These are phyloP conservation scores for Apiotrichum akiyoshidainum DNA, from an alignment of 1,284 basidiomycete genomes.

Conservation along the genomic window DNA sequence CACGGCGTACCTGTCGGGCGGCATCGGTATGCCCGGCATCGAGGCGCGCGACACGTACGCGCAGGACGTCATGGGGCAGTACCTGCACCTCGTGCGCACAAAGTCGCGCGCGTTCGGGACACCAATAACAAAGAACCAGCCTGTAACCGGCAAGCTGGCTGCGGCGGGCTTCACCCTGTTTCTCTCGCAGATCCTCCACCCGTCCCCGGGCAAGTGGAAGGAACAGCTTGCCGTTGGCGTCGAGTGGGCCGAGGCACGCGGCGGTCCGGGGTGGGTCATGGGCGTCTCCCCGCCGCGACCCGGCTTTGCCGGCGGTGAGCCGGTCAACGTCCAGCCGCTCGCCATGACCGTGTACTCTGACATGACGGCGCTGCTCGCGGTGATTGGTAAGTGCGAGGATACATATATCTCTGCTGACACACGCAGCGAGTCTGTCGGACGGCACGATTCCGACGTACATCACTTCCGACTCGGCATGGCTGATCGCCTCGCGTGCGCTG, in stretches of 20 bases:
- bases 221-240: constrained; percentile 8
- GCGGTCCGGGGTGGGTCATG: constrained; percentile 8
- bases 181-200: constrained; percentile 5
- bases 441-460: constrained; percentile 6
- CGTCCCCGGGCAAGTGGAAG: constrained; percentile 6
- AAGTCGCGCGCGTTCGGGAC: background rate
- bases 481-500: constrained; percentile 11
- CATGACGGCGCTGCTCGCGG: constrained; percentile 8
- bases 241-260: constrained; percentile 9
- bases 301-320: background rate
- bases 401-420: background rate
- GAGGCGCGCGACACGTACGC: background rate
- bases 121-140: background rate
- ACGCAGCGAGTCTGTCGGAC: constrained; percentile 1
- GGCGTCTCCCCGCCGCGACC: constrained; percentile 8
- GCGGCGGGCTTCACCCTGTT: constrained; percentile 5
- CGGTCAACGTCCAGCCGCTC: constrained; percentile 2
- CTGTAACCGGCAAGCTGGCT: constrained; percentile 5
- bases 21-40: background rate
- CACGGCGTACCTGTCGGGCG: constrained; percentile 5
- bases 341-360: constrained; percentile 9
- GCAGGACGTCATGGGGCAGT: constrained; percentile 1
- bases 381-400: constrained; percentile 1
- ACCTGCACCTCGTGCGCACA: constrained; percentile 1
- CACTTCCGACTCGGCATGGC: constrained; percentile 8